phyloP scores from a whole-genome alignment of 140 eudicot genomes.

The Bidens hawaiensis region DNA sequence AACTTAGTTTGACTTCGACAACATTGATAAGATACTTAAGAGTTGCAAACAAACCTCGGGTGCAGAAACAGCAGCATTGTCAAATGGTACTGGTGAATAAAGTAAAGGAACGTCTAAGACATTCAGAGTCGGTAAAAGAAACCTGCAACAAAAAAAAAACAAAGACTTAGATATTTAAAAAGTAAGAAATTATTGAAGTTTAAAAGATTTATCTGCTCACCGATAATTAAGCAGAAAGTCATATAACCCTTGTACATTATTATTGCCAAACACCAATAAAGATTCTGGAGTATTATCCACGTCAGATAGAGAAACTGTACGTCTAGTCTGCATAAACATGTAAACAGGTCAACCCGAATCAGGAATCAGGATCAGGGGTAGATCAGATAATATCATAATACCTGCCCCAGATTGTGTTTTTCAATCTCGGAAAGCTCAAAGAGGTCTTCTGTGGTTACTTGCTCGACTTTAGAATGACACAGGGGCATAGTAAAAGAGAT shows the following conservation, averaged over 20 bases:
- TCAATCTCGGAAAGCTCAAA: conserved; percentile 88
- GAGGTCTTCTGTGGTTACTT: conserved; percentile 73
- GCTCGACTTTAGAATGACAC: conserved; percentile 69
- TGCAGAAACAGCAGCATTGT: conserved; percentile 63
- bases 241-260: conserved; percentile 64
- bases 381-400: conserved; percentile 5
- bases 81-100: conserved; percentile 70
- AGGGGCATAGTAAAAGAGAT: conserved; percentile 78
- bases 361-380: not conserved
- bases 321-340: conserved; percentile 50
- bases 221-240: conserved; percentile 77
- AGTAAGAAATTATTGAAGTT: not conserved
- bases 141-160: conserved; percentile 38
- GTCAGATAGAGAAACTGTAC: conserved; percentile 38
- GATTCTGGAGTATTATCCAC: conserved; percentile 82
- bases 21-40: too few relatives aligned
- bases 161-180: not conserved
- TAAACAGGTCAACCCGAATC: not conserved
- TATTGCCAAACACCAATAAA: conserved; percentile 53
- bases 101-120: conserved; percentile 64
- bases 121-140: conserved; percentile 40
- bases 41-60: conserved; percentile 58
- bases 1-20: not conserved
- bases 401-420: conserved; percentile 75
- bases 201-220: conserved; percentile 26